phyloP scores from a whole-genome alignment of 768 basidiomycete genomes.

The Hortiboletus flavorubellus region DNA sequence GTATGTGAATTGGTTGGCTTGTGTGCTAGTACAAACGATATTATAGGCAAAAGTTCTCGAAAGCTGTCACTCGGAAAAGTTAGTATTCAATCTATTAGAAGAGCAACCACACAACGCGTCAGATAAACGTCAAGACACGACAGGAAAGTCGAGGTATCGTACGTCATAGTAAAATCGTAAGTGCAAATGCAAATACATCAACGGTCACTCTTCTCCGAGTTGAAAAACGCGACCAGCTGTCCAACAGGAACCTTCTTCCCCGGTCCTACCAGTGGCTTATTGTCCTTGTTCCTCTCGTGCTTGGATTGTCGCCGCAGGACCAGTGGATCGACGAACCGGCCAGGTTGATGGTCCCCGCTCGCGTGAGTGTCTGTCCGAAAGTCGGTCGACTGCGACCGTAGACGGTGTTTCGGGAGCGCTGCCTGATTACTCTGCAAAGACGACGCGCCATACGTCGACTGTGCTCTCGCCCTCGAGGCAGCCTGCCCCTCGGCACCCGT shows the following conservation, averaged over 20 bases:
- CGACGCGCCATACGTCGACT: slow-evolving; percentile 52
- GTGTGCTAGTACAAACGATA: neutral
- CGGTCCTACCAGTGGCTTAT: slow-evolving; percentile 33
- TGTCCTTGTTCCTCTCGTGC: slow-evolving; percentile 39
- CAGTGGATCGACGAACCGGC: slow-evolving; percentile 76
- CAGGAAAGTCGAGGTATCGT: neutral
- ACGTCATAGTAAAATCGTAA: neutral
- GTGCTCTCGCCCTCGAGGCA: slow-evolving; percentile 42
- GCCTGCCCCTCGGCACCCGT: slow-evolving; percentile 23
- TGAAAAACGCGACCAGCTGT: slow-evolving; percentile 83
- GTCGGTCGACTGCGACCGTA: slow-evolving; percentile 41
- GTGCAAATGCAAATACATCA: neutral
- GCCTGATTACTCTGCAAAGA: slow-evolving; percentile 31
- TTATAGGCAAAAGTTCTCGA: neutral
- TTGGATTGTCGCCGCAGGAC: slow-evolving; percentile 62
- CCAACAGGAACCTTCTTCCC: slow-evolving; percentile 70
- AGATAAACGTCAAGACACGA: neutral
- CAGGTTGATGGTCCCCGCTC: slow-evolving; percentile 8
- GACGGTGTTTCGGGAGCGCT: slow-evolving; percentile 23
- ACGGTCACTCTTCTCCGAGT: slow-evolving; percentile 33
- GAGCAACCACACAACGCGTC: neutral
- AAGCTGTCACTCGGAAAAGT: neutral
- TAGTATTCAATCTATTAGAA: neutral
- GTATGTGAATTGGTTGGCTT: neutral
- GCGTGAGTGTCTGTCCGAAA: slow-evolving; percentile 22